Base-by-base conservation (phyloP, 306 rosid species). In the Citrullus amarus region DNA sequence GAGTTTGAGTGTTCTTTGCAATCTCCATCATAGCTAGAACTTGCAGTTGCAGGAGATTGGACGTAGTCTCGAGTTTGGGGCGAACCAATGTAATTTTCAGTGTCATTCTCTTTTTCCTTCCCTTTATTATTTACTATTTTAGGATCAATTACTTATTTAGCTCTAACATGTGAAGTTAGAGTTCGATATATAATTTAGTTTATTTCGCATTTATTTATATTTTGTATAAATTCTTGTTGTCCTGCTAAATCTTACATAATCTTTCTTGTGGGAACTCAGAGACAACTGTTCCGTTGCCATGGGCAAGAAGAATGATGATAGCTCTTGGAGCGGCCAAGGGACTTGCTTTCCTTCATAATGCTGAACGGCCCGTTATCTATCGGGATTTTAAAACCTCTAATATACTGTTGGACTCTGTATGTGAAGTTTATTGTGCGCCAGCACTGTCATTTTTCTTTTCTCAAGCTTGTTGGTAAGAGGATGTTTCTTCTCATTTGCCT, bases 241-340 rank as follows among this genome's bases (percentile, higher is more conserved):
- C 62, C 80, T 81, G 76, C 80, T 78, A 80, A 83, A 73, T 61
- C 57, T 84, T 84, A 85, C 79, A 80, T 84, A 79, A 79, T 61
- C 83, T 82, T 78, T 83, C 76, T 69, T 83, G 87, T 78, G 84
- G 84, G 82, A 69, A 78, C 88, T 82, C 86, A 93, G 98, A 88
- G 84, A 92, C 96, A 76, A 79, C 97, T 79, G 90, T 89, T 74
- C 96, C 98, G 50, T 88, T 93, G 73, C 80, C 92, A 58, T 93
- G 98, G 98, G 89, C 89, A 15, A 89, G 93, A 46, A 89, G 98
- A 81, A 93, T 93, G 98, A 80, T 89, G 90, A 91, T 93, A 87
- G 98, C 98, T 75, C 90, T 91, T 55, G 98, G 98, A 80, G 98
- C 98, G 58, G 98, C 98, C 59, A 93, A 93, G 83, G 98, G 98